Conservation (phyloP, 148 eudicot genomes). For the Fagopyrum tataricum region DNA sequence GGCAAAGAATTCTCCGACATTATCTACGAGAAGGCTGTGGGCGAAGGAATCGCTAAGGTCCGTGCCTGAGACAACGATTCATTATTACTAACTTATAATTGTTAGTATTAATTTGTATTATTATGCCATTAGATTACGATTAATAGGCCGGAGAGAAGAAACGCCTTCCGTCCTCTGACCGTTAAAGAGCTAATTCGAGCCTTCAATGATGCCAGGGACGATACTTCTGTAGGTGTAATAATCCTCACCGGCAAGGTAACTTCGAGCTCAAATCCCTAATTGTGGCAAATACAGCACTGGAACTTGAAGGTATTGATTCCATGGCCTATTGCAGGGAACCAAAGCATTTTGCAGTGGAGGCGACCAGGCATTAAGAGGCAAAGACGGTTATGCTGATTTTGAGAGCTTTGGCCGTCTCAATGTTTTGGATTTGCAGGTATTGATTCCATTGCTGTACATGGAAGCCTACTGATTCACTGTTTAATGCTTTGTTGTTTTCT, state of each 20-base stretch:
- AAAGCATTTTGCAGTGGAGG: slow-evolving; percentile 97
- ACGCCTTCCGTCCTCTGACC: slow-evolving; percentile 88
- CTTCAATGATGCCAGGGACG: slow-evolving; percentile 91
- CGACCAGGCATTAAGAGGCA: slow-evolving; percentile 78
- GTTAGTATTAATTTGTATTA: not conserved
- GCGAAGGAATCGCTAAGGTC: slow-evolving; percentile 93
- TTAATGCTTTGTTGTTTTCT: not conserved
- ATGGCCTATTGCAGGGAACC: slow-evolving; percentile 52
- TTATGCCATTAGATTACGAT: slow-evolving; percentile 57
- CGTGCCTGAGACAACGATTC: not conserved
- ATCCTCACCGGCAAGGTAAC: slow-evolving; percentile 89
- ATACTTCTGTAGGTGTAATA: slow-evolving; percentile 72
- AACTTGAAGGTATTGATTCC: not conserved
- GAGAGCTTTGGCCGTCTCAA: slow-evolving; percentile 52
- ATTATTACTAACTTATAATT: not conserved
- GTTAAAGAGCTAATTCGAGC: slow-evolving; percentile 84
- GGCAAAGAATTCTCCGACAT: slow-evolving; percentile 66
- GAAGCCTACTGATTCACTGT: not conserved
- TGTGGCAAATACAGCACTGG: not conserved
- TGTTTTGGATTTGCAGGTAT: slow-evolving; percentile 91
- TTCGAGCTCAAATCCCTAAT: not conserved
- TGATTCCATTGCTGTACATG: not conserved
- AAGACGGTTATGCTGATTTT: slow-evolving; percentile 36
- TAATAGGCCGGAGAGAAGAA: slow-evolving; percentile 87
- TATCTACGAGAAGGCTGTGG: slow-evolving; percentile 75